Conservation (phyloP, 352 stramenopile genomes). For the Phytophthora constricta region DNA sequence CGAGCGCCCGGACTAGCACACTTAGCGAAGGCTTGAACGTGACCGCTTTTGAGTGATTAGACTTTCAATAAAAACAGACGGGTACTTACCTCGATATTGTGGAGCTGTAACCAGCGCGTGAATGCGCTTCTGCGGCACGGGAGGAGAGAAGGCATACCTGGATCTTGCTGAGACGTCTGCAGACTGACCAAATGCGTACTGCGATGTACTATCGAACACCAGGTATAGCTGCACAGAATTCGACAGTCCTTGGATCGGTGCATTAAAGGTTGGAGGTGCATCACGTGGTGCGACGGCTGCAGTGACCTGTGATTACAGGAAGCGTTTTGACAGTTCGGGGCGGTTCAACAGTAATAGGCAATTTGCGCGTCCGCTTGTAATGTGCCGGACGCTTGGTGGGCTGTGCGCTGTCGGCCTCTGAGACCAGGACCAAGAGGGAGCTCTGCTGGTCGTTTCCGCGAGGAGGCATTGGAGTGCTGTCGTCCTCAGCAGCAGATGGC, state of each 20-base stretch:
- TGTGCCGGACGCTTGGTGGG: not conserved
- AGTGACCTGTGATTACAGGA: not conserved
- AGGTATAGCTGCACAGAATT: not conserved
- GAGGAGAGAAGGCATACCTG: slow-evolving; percentile 13
- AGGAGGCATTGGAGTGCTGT: not conserved
- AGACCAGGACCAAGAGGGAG: not conserved
- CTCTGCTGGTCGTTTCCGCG: not conserved
- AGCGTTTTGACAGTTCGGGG: not conserved
- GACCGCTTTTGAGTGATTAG: slow-evolving; percentile 6
- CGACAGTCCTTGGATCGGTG: not conserved
- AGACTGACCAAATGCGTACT: not conserved
- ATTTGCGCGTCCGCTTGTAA: slow-evolving; percentile 1
- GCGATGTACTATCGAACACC: not conserved
- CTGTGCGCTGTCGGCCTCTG: not conserved
- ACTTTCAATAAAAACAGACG: slow-evolving; percentile 6
- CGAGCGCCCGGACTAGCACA: slow-evolving; percentile 11
- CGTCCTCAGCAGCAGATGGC: too few species aligned
- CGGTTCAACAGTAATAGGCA: not conserved
- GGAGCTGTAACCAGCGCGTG: not conserved
- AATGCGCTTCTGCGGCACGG: not conserved
- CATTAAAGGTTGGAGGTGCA: not conserved
- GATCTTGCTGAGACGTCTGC: not conserved
- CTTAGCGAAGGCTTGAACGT: slow-evolving; percentile 16
- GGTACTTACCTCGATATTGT: slow-evolving; percentile 8
- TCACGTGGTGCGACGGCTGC: not conserved